A percentile compares a stretch with the other conserved stretches of the same genome.
Evolutionary conservation across 139 green algal genomes (phyloP).

Genomic region (Chlamydomonas sp.): DNA sequence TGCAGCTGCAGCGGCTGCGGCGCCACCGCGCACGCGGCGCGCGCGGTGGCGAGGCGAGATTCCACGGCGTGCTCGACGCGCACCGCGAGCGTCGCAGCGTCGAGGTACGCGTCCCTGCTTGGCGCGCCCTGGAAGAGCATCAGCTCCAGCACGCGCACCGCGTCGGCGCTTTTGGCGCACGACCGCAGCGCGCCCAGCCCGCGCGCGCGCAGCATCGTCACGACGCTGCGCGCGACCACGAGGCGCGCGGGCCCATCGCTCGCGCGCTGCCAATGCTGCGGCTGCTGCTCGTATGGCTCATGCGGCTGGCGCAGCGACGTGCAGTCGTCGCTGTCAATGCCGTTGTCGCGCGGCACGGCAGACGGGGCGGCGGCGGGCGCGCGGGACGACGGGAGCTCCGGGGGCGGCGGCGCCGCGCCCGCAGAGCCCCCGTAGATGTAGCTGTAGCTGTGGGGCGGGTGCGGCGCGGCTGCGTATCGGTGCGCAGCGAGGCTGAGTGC

Average conservation of each 20-base stretch:
- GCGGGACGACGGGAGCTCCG: neutral
- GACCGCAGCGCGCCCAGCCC: neutral
- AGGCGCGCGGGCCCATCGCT: neutral
- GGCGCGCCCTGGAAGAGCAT: constrained; percentile 2
- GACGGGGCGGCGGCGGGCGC: neutral
- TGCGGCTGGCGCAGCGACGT: neutral
- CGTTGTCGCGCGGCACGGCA: neutral
- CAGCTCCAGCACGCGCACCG: constrained; percentile 9
- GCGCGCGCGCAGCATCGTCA: neutral
- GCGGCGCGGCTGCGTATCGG: too few relatives aligned
- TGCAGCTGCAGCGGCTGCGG: too few relatives aligned
- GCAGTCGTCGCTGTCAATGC: too few relatives aligned
- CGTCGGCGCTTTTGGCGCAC: neutral
- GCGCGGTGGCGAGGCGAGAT: too few relatives aligned
- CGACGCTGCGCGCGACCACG: neutral
- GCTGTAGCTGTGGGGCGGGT: too few relatives aligned
- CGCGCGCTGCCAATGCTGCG: neutral
- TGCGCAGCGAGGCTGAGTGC: too few relatives aligned
- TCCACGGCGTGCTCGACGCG: too few relatives aligned
- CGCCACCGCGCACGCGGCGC: too few relatives aligned
- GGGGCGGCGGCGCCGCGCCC: neutral
- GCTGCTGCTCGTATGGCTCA: neutral
- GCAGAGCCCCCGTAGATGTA: neutral
- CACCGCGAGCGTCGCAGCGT: neutral
- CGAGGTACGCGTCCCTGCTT: neutral